Conservation (phyloP, 1,284 basidiomycete species). For the Microbotryum lychnidis-dioicae region DNA sequence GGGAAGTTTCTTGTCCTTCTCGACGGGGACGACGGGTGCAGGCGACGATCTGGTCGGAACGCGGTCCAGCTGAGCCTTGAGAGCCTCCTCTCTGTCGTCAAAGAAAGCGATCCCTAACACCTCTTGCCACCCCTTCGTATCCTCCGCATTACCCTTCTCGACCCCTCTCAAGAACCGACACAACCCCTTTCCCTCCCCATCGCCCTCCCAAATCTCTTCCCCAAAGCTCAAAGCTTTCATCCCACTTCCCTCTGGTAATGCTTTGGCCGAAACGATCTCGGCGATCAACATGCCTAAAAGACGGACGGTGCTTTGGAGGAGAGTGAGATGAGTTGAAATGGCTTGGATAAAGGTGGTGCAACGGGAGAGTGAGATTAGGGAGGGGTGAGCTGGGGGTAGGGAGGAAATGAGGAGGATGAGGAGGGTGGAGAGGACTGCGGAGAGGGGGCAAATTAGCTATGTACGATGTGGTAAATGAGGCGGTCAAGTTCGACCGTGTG, state of each 20-base stretch:
- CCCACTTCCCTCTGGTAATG: conserved; percentile 33
- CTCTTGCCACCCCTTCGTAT: conserved; percentile 10
- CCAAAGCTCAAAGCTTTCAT: conserved; percentile 67
- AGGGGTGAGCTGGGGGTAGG: conserved; percentile 48
- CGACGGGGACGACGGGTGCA: conserved; percentile 1
- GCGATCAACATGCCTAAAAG: conserved; percentile 90
- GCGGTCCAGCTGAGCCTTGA: not conserved
- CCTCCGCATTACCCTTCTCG: conserved; percentile 50
- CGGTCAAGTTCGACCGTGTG: not conserved
- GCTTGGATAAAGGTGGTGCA: conserved; percentile 62
- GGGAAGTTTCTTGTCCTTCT: conserved; percentile 9
- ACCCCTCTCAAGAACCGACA: conserved; percentile 47
- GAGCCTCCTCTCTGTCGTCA: not conserved
- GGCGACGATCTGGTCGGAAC: not conserved
- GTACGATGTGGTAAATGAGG: not conserved
- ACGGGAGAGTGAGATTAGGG: conserved; percentile 40
- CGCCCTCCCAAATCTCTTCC: conserved; percentile 65
- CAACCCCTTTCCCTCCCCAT: conserved; percentile 55
- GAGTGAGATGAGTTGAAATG: conserved; percentile 66
- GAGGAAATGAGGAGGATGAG: conserved; percentile 58
- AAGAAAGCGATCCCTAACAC: not conserved
- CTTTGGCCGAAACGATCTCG: conserved; percentile 51
- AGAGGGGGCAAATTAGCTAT: not conserved
- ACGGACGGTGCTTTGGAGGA: conserved; percentile 66
- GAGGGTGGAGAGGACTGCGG: conserved; percentile 58